Base-by-base conservation (phyloP, 1,284 basidiomycete genomes). In the Ceratobasidium theobromae region DNA sequence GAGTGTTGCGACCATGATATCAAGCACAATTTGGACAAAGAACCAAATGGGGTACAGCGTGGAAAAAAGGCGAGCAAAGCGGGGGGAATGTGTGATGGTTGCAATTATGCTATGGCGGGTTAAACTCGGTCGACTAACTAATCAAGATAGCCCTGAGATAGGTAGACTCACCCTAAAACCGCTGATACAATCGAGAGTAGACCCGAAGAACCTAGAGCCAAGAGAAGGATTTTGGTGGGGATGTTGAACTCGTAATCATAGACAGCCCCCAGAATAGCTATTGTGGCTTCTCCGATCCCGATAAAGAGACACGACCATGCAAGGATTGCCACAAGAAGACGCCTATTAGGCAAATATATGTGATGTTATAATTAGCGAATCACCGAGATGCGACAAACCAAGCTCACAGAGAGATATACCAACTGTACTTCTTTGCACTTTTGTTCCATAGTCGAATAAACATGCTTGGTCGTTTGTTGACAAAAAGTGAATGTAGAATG, bases 391-490 rank as follows among this genome's bases (percentile, higher is more conserved):
- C n/a, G n/a, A n/a, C n/a, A n/a, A n/a, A n/a, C n/a, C n/a, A 45
- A 12, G 18, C 55, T 60, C 18, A 60, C 55, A 49, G 46, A 1
- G 55, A 45, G 35, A 60, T 60, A 21, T 45, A 60, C 12, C 55
- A 60, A 32, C 55, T 48, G 28, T 45, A 60, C 27, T 28, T 48
- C 27, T 32, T 14, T 25, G 53, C 33, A 9, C 30, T 30, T 25
- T 60, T 60, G 27, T n/a, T 12, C 27, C 49, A 27, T 9, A 45
- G 55, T 23, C 55, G 41, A 16, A 25, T 18, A 48, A 28, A 8
- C 55, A 60, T 60, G n/a, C 25, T 21, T 35, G n/a, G 18, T 45
- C 18, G 18, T 6, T 38, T 48, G 21, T 28, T 9, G 18, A 25
- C 12, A 16, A 8, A 12, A 60, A 49, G 49, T 9, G 30, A 60